A percentile compares a stretch with the other conserved stretches of the same genome.
These are phyloP conservation scores for Fusarium sp. DNA, from an alignment of 2,329 filamentous ascomycete species.

Conservation along the genomic window DNA sequence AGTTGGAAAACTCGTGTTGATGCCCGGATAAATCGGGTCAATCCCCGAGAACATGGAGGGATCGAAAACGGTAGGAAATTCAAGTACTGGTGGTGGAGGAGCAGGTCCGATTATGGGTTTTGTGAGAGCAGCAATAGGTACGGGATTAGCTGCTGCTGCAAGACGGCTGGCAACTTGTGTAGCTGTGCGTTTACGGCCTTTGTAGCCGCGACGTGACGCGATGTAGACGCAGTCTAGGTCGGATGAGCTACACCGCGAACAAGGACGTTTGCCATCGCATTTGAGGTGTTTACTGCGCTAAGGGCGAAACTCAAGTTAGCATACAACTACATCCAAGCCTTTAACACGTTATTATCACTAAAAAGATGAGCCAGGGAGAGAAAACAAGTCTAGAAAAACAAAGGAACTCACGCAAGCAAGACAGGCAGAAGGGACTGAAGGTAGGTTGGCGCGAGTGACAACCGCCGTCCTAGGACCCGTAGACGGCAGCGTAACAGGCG, in stretches of 20 bases:
- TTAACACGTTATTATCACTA: not conserved
- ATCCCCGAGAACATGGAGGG: not conserved
- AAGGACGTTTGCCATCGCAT: conserved; percentile 78
- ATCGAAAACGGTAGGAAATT: conserved; percentile 24
- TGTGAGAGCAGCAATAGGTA: not conserved
- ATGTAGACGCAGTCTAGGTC: conserved; percentile 74
- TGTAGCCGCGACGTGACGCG: conserved; percentile 78
- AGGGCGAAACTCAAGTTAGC: conserved; percentile 20
- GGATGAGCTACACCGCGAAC: conserved; percentile 70
- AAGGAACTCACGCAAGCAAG: conserved; percentile 61
- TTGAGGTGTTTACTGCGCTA: conserved; percentile 76
- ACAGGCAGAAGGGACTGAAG: conserved; percentile 60
- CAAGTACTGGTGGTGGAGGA: not conserved
- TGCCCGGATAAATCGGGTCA: not conserved
- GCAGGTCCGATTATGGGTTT: not conserved
- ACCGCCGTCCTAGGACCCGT: not conserved
- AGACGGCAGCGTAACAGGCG: not conserved
- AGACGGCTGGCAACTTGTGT: conserved; percentile 28
- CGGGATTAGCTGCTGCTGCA: conserved; percentile 41
- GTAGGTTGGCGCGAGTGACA: conserved; percentile 21
- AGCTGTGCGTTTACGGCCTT: conserved; percentile 58
- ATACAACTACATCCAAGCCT: not conserved
- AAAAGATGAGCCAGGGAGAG: not conserved
- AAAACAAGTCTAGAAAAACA: not conserved
- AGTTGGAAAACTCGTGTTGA: not conserved